These are phyloP conservation scores for Nannochloris sp. DNA, from an alignment of 139 green algal genomes.

Conservation along the genomic window DNA sequence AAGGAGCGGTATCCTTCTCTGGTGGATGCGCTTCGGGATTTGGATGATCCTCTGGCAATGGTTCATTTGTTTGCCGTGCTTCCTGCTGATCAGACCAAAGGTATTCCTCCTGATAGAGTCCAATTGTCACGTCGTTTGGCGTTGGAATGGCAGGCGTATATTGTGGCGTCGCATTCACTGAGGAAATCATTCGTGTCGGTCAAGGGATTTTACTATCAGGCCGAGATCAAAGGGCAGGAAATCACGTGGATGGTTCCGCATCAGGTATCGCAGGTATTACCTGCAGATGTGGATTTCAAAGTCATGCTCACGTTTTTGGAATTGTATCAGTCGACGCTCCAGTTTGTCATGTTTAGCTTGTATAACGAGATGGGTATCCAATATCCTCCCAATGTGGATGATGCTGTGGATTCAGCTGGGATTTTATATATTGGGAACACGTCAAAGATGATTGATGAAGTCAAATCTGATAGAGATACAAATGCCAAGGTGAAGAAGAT, in stretches of 20 bases:
- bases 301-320: slow-evolving; percentile 99
- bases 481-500: slow-evolving; percentile 12
- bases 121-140: slow-evolving; percentile 50
- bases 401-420: slow-evolving; percentile 57
- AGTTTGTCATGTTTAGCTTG: slow-evolving; percentile 95
- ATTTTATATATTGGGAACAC: slow-evolving; percentile 62
- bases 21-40: slow-evolving; percentile 90
- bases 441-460: neutral
- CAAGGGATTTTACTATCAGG: slow-evolving; percentile 80
- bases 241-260: slow-evolving; percentile 97
- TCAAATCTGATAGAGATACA: neutral
- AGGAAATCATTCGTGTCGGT: slow-evolving; percentile 91
- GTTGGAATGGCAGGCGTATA: slow-evolving; percentile 92
- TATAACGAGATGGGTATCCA: slow-evolving; percentile 79
- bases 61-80: slow-evolving; percentile 93
- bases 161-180: slow-evolving; percentile 72
- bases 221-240: slow-evolving; percentile 79
- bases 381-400: slow-evolving; percentile 84
- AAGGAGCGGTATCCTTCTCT: slow-evolving; percentile 96
- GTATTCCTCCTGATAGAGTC: slow-evolving; percentile 46
- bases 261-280: slow-evolving; percentile 73
- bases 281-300: slow-evolving; percentile 90
- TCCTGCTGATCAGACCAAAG: slow-evolving; percentile 47
- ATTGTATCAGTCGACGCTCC: slow-evolving; percentile 72
- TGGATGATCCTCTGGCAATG: slow-evolving; percentile 95